These are phyloP conservation scores for Dendrostoma leiphaemia DNA, from an alignment of 2,329 filamentous ascomycete species.

Conservation along the genomic window DNA sequence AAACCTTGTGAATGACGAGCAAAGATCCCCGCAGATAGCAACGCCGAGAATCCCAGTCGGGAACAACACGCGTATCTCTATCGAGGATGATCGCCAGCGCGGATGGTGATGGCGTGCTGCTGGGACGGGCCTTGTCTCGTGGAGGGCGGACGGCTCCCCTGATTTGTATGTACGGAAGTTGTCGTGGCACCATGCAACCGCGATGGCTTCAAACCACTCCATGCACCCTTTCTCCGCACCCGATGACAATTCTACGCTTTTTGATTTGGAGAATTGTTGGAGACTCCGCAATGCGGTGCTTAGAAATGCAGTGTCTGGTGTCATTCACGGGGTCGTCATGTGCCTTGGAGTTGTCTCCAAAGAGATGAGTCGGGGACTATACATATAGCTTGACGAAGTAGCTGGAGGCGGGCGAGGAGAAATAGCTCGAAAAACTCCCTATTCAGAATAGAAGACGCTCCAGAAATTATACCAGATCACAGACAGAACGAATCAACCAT, in stretches of 20 bases:
- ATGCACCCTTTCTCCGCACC: slow-evolving; percentile 7
- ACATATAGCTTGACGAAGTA: no score
- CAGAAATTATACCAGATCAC: no score
- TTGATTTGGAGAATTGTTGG: slow-evolving; percentile 9
- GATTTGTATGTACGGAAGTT: slow-evolving; percentile 9
- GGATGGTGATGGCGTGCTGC: slow-evolving; percentile 13
- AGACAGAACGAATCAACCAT: slow-evolving; percentile 33
- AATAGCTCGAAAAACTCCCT: background rate
- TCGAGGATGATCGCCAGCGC: slow-evolving; percentile 10
- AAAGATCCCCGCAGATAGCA: slow-evolving; percentile 17
- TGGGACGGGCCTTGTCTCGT: background rate
- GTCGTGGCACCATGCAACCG: slow-evolving; percentile 2
- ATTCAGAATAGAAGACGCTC: no score
- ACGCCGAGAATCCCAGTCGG: slow-evolving; percentile 1
- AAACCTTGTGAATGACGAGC: background rate
- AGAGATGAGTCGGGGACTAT: background rate
- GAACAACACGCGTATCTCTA: background rate
- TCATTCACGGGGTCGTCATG: no score
- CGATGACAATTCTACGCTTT: background rate
- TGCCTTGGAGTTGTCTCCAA: background rate
- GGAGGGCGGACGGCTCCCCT: slow-evolving; percentile 7
- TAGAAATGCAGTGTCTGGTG: slow-evolving; percentile 14
- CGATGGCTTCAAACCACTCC: slow-evolving; percentile 1
- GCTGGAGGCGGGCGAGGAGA: no score
- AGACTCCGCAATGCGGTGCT: background rate